Base-by-base conservation (phyloP, 129 eudicot species). In the Centella asiatica region DNA sequence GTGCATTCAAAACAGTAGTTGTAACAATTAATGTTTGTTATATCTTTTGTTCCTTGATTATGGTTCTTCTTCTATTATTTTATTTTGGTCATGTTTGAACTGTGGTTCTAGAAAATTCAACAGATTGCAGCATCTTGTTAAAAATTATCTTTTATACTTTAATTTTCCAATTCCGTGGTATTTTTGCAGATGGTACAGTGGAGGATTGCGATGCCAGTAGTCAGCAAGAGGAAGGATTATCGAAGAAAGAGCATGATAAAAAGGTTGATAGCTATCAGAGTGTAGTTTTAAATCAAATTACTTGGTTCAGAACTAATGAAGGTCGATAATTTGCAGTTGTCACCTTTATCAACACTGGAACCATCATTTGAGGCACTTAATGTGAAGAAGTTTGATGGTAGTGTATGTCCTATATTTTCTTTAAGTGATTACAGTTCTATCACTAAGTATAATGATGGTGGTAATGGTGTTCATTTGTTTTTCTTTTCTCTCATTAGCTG, bases 311-410 rank as follows among this genome's bases (percentile, higher is more conserved):
- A 68, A 61, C 42, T 51, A 59, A 67, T 64, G 28, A 26, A 25
- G 20, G 45, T 58, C 3, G n/a, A 34, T n/a, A 33, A 37, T 15
- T n/a, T 81, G 76, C 78, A 81, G 87, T 28, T 78, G 61, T 81
- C 87, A 74, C 94, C 94, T 24, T 69, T 76, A 56, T 62, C 87
- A 28, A 81, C 94, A 53, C 57, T 85, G 78, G 94, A 85, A 64
- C 68, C 87, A 53, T 85, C 94, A 45, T 85, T 78, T 64, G 94
- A 85, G 52, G 71, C 83, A 29, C 76, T 85, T 65, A 81, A 81
- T 70, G 82, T 87, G 58, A 92, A 84, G 88, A 92, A 84, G 46
- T 84, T 80, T 65, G 98, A 92, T 73, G 95, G 98, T 92, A 72
- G 29, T 56, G 11, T 48, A 54, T 46, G n/a, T 33, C 32, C 42